These are phyloP conservation scores for Phytopythium montanum DNA, from an alignment of 352 stramenopile genomes.

Conservation along the genomic window DNA sequence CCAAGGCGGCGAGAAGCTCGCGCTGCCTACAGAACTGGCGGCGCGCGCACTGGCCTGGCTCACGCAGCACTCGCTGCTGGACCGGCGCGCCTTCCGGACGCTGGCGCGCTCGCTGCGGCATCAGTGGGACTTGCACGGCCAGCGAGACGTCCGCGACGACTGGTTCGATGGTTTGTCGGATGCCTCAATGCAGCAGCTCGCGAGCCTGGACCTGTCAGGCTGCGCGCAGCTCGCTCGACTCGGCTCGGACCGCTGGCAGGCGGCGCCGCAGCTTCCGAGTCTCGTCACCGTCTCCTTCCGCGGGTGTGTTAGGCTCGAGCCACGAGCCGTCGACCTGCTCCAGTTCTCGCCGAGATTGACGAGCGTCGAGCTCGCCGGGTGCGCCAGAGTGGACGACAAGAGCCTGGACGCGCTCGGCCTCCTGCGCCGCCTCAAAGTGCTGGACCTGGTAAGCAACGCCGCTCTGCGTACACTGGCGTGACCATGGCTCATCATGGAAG, in stretches of 20 bases:
- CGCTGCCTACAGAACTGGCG: constrained; percentile 42
- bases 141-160: constrained; percentile 45
- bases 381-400: constrained; percentile 52
- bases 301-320: constrained; percentile 39
- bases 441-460: constrained; percentile 47
- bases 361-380: constrained; percentile 55
- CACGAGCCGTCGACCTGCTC: constrained; percentile 45
- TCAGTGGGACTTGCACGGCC: constrained; percentile 53
- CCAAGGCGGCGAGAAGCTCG: constrained; percentile 11
- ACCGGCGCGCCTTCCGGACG: constrained; percentile 49
- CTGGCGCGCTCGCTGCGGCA: constrained; percentile 49
- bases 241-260: constrained; percentile 25
- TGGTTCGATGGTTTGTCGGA: constrained; percentile 63
- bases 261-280: constrained; percentile 32
- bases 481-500: no score
- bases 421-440: constrained; percentile 29
- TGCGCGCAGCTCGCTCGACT: constrained; percentile 52
- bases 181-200: constrained; percentile 43
- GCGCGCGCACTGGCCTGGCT: constrained; percentile 45
- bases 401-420: constrained; percentile 37
- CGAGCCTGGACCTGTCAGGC: constrained; percentile 50
- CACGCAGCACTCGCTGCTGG: constrained; percentile 46
- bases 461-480: no score
- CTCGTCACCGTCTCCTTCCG: constrained; percentile 49
- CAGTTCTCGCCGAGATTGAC: constrained; percentile 55